Evolutionary conservation across 1,284 basidiomycete genomes (phyloP).

Genomic region (Puccinia novopanici): DNA sequence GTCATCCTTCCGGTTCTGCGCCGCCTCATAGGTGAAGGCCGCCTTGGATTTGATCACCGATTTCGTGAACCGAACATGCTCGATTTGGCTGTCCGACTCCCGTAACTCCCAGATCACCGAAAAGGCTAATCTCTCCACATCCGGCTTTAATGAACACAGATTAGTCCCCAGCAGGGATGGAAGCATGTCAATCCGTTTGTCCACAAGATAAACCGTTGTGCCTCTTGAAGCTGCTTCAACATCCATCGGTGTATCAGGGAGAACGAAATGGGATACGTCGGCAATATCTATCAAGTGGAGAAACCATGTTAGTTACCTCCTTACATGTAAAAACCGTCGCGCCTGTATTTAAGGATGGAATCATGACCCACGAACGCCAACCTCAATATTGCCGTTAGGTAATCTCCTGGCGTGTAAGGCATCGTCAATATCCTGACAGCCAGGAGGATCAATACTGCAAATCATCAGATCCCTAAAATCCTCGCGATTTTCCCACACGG

Average conservation of each 20-base stretch:
- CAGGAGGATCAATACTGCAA: conserved; percentile 95
- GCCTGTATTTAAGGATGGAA: not conserved
- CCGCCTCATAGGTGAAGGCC: conserved; percentile 96
- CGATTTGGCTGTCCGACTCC: conserved; percentile 79
- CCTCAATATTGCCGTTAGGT: conserved; percentile 93
- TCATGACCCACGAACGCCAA: conserved; percentile 83
- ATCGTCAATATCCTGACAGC: conserved; percentile 98
- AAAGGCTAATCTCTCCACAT: conserved; percentile 93
- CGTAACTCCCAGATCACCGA: conserved; percentile 95
- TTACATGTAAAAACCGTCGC: not conserved
- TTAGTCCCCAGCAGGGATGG: conserved; percentile 93
- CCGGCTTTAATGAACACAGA: conserved; percentile 86
- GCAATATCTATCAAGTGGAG: conserved; percentile 74
- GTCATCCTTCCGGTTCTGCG: conserved; percentile 91
- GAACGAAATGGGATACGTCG: conserved; percentile 96
- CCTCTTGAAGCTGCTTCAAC: conserved; percentile 90
- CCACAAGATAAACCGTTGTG: conserved; percentile 96
- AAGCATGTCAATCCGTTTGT: conserved; percentile 99
- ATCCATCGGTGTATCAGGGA: conserved; percentile 93
- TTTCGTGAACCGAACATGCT: conserved; percentile 88
- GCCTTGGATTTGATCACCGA: conserved; percentile 95
- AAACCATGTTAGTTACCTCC: not conserved
- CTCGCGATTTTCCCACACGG: conserved; percentile 77
- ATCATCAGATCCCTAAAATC: conserved; percentile 84
- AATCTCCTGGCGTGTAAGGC: conserved; percentile 88